Evolutionary conservation across 2,329 filamentous ascomycete species (phyloP).

Genomic region (Claviceps sp.): DNA sequence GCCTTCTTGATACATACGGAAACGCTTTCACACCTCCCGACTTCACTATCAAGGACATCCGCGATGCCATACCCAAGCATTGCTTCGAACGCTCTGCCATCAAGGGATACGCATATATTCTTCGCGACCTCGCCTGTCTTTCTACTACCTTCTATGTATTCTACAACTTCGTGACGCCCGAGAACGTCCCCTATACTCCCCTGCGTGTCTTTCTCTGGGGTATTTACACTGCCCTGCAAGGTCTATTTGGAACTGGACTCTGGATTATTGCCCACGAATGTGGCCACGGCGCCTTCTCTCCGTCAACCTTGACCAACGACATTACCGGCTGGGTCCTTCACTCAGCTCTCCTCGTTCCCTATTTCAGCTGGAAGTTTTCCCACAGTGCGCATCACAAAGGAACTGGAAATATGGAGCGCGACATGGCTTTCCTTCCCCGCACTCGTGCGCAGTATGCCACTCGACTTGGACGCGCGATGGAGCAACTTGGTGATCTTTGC

Average conservation of each 20-base stretch:
- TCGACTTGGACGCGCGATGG: slow-evolving; percentile 57
- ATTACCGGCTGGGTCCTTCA: slow-evolving; percentile 85
- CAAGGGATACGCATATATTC: slow-evolving; percentile 68
- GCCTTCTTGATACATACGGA: slow-evolving; percentile 82
- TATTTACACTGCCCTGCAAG: slow-evolving; percentile 67
- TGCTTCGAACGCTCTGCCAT: slow-evolving; percentile 81
- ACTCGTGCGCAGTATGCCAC: slow-evolving; percentile 71
- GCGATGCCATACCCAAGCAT: slow-evolving; percentile 93
- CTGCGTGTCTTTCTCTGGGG: slow-evolving; percentile 52
- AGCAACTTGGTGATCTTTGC: slow-evolving; percentile 77
- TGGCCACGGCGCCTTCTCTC: slow-evolving; percentile 90
- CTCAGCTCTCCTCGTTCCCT: slow-evolving; percentile 79
- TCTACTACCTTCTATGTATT: slow-evolving; percentile 72
- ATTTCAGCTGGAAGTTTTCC: slow-evolving; percentile 99
- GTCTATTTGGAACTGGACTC: slow-evolving; percentile 81
- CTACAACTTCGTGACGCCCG: slow-evolving; percentile 80
- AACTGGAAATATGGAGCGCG: slow-evolving; percentile 89
- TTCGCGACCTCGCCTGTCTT: slow-evolving; percentile 62
- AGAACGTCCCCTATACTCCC: slow-evolving; percentile 58
- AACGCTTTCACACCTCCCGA: slow-evolving; percentile 89
- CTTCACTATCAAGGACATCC: slow-evolving; percentile 95
- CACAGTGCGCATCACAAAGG: slow-evolving; percentile 99
- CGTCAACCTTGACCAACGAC: slow-evolving; percentile 85
- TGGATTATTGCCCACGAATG: slow-evolving; percentile 98
- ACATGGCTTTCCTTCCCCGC: slow-evolving; percentile 98